phyloP scores from a whole-genome alignment of 305 asterid species.

The Petunia hybrid region DNA sequence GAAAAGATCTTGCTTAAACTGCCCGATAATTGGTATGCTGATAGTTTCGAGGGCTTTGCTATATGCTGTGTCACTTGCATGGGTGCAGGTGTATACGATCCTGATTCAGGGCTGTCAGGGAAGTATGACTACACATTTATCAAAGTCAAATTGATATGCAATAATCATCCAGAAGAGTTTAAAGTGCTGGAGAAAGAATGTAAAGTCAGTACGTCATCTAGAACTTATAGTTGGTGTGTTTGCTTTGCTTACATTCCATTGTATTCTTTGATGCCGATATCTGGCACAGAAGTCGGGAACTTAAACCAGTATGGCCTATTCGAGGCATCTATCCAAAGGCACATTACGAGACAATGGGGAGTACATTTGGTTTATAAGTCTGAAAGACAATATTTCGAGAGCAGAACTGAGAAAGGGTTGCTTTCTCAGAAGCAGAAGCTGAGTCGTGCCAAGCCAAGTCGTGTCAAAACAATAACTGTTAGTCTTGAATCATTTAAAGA shows the following conservation, averaged over 20 bases:
- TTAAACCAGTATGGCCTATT: not conserved
- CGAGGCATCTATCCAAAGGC: not conserved
- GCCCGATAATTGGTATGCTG: not conserved
- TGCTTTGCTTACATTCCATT: not conserved
- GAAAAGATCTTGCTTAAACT: not conserved
- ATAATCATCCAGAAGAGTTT: not conserved
- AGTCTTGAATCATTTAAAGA: not conserved
- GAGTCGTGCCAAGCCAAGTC: not conserved
- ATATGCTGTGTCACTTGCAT: not conserved
- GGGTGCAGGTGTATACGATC: not conserved
- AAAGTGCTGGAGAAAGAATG: not conserved
- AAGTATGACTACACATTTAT: not conserved
- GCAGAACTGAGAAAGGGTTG: not conserved
- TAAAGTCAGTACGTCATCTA: not conserved
- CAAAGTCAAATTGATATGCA: constrained; percentile 3
- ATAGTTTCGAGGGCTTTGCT: not conserved
- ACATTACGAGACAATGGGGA: not conserved
- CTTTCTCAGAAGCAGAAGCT: not conserved
- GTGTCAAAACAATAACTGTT: not conserved
- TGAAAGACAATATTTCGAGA: not conserved
- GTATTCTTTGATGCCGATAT: not conserved
- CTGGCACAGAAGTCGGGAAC: not conserved
- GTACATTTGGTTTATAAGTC: constrained; percentile 4
- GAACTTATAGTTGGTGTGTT: not conserved
- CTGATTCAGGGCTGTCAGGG: not conserved